Evolutionary conservation across 768 basidiomycete genomes (phyloP).

Genomic region (Arthromyces matolae): DNA sequence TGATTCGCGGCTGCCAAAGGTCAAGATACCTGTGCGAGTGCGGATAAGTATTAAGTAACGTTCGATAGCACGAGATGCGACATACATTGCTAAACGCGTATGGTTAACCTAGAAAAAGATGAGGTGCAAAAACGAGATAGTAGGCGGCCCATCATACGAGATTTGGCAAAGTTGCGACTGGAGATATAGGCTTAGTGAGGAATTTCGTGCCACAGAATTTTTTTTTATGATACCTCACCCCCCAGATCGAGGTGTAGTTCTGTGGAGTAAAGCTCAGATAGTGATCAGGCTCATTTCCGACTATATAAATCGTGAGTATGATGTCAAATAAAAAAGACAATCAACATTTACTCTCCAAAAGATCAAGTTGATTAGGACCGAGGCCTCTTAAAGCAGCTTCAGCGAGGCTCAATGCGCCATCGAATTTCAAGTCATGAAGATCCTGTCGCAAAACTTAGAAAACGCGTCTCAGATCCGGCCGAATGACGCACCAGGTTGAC

Average conservation of each 20-base stretch:
- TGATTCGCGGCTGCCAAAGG: constrained; percentile 52
- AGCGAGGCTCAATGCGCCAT: constrained; percentile 41
- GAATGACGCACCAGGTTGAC: constrained; percentile 38
- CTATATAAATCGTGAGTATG: constrained; percentile 19
- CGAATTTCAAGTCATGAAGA: constrained; percentile 39
- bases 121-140: not conserved
- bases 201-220: no score
- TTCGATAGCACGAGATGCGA: not conserved
- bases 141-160: constrained; percentile 25
- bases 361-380: constrained; percentile 31
- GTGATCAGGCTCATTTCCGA: constrained; percentile 56
- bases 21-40: constrained; percentile 46
- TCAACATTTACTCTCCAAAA: constrained; percentile 39
- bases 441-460: constrained; percentile 30
- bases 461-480: not conserved
- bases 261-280: constrained; percentile 40
- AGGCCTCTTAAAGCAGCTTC: constrained; percentile 38
- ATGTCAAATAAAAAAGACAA: not conserved
- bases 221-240: constrained; percentile 28
- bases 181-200: no score
- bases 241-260: constrained; percentile 43
- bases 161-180: constrained; percentile 47
- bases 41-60: not conserved
- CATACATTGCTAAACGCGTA: constrained; percentile 45
- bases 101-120: constrained; percentile 43